phyloP scores from a whole-genome alignment of 2,329 filamentous ascomycete genomes.

The Ceratocystis huliohia region DNA sequence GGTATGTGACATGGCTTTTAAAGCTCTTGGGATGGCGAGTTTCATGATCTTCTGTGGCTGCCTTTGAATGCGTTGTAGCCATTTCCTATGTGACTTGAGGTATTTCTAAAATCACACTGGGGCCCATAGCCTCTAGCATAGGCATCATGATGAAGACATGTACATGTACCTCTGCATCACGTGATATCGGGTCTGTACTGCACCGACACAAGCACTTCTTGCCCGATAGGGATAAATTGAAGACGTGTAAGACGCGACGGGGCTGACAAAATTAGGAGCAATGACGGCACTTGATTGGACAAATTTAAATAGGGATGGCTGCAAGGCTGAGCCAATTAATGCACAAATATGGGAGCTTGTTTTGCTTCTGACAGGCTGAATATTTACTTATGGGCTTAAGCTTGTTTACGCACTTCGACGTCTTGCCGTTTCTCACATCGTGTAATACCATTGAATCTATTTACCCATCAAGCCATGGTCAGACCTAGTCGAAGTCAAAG shows the following conservation, averaged over 20 bases:
- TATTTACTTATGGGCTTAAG: not conserved
- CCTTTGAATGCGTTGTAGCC: no score
- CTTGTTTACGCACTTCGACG: no score
- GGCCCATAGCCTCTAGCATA: no score
- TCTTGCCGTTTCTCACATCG: no score
- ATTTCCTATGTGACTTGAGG: no score
- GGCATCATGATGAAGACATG: no score
- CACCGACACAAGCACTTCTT: not conserved
- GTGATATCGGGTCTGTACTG: not conserved
- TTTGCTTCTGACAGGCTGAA: not conserved
- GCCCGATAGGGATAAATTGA: not conserved
- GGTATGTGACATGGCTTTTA: no score
- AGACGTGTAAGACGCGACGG: not conserved
- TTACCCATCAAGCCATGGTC: slow-evolving; percentile 6
- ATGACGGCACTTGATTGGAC: not conserved
- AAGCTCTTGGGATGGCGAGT: no score
- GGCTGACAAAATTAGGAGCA: not conserved
- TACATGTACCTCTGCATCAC: not conserved
- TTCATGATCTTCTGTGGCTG: no score
- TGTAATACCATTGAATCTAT: not conserved
- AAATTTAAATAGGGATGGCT: not conserved
- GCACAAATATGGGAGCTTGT: not conserved
- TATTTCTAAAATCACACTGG: no score
- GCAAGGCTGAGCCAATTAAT: not conserved
- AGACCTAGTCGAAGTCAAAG: slow-evolving; percentile 19